These are phyloP conservation scores for Chalciporus piperatus DNA, from an alignment of 768 basidiomycete species.

Conservation along the genomic window DNA sequence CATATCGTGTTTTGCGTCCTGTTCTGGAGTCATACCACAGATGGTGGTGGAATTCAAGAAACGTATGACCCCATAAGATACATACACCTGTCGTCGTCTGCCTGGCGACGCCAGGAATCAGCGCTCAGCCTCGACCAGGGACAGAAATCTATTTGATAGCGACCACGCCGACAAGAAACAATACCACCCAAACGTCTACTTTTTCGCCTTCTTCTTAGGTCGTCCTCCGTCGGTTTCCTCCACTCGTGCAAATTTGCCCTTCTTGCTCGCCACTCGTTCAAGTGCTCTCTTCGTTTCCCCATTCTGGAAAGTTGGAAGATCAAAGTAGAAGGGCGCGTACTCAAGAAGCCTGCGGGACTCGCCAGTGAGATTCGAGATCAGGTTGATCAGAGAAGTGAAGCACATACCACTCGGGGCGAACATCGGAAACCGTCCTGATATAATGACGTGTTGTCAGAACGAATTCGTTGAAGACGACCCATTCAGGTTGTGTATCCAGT, in stretches of 20 bases:
- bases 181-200: not conserved
- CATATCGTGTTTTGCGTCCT: too few relatives aligned
- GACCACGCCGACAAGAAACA: not conserved
- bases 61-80: not conserved
- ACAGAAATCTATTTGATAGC: not conserved
- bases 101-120: not conserved
- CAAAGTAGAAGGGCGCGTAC: conserved; percentile 64
- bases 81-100: not conserved
- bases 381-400: not conserved
- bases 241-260: conserved; percentile 35
- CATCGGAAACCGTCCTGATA: conserved; percentile 88
- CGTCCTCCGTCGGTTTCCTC: conserved; percentile 6
- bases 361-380: conserved; percentile 1
- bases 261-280: conserved; percentile 53
- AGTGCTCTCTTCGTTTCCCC: conserved; percentile 71
- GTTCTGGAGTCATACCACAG: too few relatives aligned
- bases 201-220: conserved; percentile 19
- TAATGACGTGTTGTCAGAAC: conserved; percentile 86
- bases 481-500: conserved; percentile 82
- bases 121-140: not conserved
- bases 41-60: too few relatives aligned
- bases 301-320: conserved; percentile 58
- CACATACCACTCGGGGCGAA: conserved; percentile 80
- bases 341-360: conserved; percentile 55
- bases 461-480: conserved; percentile 94